Percentiles rank a stretch among this genome's conserved stretches.
phyloP scores from a whole-genome alignment of 169 alveolate species.

The Cryptosporidium sp. region DNA sequence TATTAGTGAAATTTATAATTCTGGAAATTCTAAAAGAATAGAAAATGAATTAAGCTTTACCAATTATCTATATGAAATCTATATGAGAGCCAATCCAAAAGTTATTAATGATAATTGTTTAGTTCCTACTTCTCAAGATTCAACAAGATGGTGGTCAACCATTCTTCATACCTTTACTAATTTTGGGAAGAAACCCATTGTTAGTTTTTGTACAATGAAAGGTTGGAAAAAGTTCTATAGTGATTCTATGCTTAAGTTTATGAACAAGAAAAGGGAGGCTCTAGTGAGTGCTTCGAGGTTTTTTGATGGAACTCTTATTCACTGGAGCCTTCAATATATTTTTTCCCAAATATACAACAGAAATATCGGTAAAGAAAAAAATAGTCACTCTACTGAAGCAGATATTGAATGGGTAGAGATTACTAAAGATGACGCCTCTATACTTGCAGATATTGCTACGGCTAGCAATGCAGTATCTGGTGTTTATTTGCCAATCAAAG shows the following conservation, averaged over 20 bases:
- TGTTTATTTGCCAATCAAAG: slow-evolving; percentile 51
- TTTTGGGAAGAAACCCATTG: slow-evolving; percentile 54
- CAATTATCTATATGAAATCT: slow-evolving; percentile 33
- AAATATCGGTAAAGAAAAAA: neutral
- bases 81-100: slow-evolving; percentile 26
- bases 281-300: slow-evolving; percentile 61
- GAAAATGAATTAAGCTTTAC: slow-evolving; percentile 70
- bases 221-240: slow-evolving; percentile 62
- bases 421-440: slow-evolving; percentile 22
- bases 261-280: slow-evolving; percentile 47
- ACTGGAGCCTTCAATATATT: slow-evolving; percentile 47
- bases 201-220: slow-evolving; percentile 44
- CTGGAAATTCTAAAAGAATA: slow-evolving; percentile 2
- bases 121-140: slow-evolving; percentile 65
- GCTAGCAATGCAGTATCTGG: slow-evolving; percentile 75
- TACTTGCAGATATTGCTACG: slow-evolving; percentile 46
- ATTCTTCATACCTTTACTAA: slow-evolving; percentile 51
- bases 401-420: slow-evolving; percentile 23
- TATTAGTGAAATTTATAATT: neutral
- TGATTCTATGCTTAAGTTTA: slow-evolving; percentile 24
- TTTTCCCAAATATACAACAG: slow-evolving; percentile 16
- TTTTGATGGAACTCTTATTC: slow-evolving; percentile 63
- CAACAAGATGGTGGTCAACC: slow-evolving; percentile 68
- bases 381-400: neutral
- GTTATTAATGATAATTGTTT: slow-evolving; percentile 42